phyloP scores from a whole-genome alignment of 495 filamentous ascomycete species.

The Podospora fimiseda region DNA sequence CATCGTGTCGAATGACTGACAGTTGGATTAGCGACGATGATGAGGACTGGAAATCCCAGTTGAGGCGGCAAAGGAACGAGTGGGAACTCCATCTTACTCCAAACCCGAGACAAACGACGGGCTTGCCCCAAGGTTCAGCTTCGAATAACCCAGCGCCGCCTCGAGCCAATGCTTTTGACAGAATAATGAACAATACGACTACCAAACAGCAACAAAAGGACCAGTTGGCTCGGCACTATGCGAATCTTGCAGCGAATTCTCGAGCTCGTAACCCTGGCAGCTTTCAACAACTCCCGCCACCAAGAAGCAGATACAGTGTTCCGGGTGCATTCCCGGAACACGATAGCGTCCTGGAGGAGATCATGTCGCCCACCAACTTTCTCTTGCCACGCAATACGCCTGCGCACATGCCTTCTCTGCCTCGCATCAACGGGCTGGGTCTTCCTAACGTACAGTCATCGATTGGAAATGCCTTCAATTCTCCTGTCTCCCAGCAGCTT shows the following conservation, averaged over 20 bases:
- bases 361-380: neutral
- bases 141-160: neutral
- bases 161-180: constrained; percentile 7
- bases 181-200: constrained; percentile 8
- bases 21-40: neutral
- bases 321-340: constrained; percentile 12
- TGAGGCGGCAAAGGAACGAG: neutral
- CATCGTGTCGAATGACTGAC: no score
- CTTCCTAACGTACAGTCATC: no score
- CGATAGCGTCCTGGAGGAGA: constrained; percentile 6
- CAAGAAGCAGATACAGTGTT: constrained; percentile 6
- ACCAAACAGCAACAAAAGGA: neutral
- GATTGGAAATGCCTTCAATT: no score
- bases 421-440: no score
- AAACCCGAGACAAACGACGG: neutral
- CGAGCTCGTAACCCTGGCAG: no score
- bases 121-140: neutral
- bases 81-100: neutral
- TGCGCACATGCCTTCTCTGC: neutral
- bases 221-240: neutral
- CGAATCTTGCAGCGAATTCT: no score
- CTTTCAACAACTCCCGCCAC: no score
- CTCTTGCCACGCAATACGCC: no score
- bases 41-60: neutral
- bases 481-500: neutral